A percentile compares a stretch with the other conserved stretches of the same genome.
Conservation (phyloP, 495 filamentous ascomycete genomes). For the Trichoderma orchidacearum region DNA sequence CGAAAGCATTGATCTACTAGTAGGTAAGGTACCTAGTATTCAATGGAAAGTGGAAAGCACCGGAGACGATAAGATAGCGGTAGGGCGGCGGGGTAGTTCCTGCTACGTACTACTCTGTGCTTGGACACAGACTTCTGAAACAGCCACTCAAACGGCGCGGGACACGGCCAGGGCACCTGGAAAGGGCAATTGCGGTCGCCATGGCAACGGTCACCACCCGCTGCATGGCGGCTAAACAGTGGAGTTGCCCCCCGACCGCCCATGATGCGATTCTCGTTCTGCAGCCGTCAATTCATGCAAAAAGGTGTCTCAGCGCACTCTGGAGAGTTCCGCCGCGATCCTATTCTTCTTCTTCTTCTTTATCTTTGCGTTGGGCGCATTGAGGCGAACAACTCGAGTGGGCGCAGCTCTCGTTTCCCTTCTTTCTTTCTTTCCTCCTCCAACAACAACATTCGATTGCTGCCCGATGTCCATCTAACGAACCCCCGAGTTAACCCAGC, state of each 20-base stretch:
- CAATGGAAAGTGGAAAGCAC: too few relatives aligned
- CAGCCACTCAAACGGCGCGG: background rate
- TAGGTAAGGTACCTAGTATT: too few relatives aligned
- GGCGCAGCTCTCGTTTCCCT: background rate
- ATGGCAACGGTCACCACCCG: background rate
- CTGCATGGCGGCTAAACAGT: background rate
- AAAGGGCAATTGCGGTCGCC: background rate
- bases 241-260: background rate
- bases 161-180: background rate
- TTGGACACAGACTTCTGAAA: background rate
- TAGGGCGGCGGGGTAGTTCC: too few relatives aligned
- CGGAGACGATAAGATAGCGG: too few relatives aligned
- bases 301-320: background rate
- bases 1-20: too few relatives aligned
- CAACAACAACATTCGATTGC: background rate
- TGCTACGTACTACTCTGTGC: too few relatives aligned
- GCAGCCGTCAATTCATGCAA: background rate
- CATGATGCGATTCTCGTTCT: too few relatives aligned
- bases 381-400: background rate
- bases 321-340: background rate
- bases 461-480: background rate
- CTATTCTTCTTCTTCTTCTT: background rate
- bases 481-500: background rate
- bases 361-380: background rate
- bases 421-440: background rate